Evolutionary conservation across 2,329 filamentous ascomycete species (phyloP).

Genomic region (Simplicillium sp.): DNA sequence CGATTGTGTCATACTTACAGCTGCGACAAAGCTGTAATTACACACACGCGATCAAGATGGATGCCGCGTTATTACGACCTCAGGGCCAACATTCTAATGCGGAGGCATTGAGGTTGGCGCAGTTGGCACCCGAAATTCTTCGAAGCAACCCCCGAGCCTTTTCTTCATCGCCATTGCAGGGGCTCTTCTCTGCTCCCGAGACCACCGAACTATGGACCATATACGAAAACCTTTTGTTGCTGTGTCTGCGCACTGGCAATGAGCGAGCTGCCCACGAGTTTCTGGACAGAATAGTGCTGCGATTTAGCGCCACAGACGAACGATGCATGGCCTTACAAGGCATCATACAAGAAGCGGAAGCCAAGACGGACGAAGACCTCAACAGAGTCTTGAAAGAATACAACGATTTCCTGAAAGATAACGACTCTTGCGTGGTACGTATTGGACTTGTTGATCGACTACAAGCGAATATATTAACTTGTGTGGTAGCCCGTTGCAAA

Average conservation of each 20-base stretch:
- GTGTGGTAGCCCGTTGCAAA: constrained; percentile 66
- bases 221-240: constrained; percentile 79
- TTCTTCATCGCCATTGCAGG: constrained; percentile 42
- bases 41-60: constrained; percentile 24
- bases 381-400: constrained; percentile 68
- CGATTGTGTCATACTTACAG: neutral
- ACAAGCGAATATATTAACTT: neutral
- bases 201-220: constrained; percentile 73
- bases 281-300: constrained; percentile 63
- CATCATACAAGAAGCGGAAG: constrained; percentile 75
- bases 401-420: constrained; percentile 61
- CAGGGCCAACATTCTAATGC: constrained; percentile 43
- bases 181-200: constrained; percentile 51
- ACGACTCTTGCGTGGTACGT: constrained; percentile 54
- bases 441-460: neutral
- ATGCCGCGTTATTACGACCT: constrained; percentile 44
- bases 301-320: constrained; percentile 80
- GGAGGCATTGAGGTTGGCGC: constrained; percentile 48
- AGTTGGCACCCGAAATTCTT: constrained; percentile 49
- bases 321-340: constrained; percentile 76
- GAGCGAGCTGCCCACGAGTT: constrained; percentile 67
- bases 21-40: neutral
- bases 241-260: constrained; percentile 77
- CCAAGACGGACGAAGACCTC: constrained; percentile 55
- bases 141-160: constrained; percentile 42